These are phyloP conservation scores for Decorospora gaudefroyi DNA, from an alignment of 2,329 filamentous ascomycete genomes.

Conservation along the genomic window DNA sequence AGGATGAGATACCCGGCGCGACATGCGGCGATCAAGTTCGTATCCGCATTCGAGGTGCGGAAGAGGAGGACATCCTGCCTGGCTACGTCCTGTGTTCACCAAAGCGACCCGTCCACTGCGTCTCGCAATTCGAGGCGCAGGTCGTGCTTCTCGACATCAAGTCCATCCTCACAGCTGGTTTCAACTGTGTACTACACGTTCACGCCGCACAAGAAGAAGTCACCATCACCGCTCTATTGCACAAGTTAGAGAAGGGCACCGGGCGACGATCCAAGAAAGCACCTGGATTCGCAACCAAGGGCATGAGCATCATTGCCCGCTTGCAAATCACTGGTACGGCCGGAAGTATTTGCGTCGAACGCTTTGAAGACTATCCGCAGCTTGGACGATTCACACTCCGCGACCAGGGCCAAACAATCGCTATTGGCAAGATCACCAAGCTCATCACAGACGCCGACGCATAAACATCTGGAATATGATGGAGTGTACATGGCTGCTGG, in stretches of 20 bases:
- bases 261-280: slow-evolving; percentile 89
- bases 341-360: slow-evolving; percentile 87
- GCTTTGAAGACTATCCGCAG: slow-evolving; percentile 94
- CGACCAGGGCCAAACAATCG: slow-evolving; percentile 91
- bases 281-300: slow-evolving; percentile 84
- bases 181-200: slow-evolving; percentile 97
- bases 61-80: slow-evolving; percentile 95
- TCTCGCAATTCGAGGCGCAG: slow-evolving; percentile 89
- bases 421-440: slow-evolving; percentile 98
- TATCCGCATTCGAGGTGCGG: slow-evolving; percentile 86
- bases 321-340: slow-evolving; percentile 85
- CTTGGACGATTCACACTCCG: slow-evolving; percentile 42
- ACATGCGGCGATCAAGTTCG: slow-evolving; percentile 95
- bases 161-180: slow-evolving; percentile 89
- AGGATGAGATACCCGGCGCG: slow-evolving; percentile 82
- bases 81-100: slow-evolving; percentile 96
- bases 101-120: slow-evolving; percentile 90
- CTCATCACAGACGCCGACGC: slow-evolving; percentile 59
- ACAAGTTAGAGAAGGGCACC: slow-evolving; percentile 95
- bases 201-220: slow-evolving; percentile 98
- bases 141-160: slow-evolving; percentile 94
- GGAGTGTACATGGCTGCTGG: slow-evolving; percentile 11
- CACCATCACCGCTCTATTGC: slow-evolving; percentile 82
- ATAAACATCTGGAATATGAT: slow-evolving; percentile 8
- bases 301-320: slow-evolving; percentile 86